Base-by-base conservation (phyloP, 306 rosid genomes). In the Cucumis hystrix region DNA sequence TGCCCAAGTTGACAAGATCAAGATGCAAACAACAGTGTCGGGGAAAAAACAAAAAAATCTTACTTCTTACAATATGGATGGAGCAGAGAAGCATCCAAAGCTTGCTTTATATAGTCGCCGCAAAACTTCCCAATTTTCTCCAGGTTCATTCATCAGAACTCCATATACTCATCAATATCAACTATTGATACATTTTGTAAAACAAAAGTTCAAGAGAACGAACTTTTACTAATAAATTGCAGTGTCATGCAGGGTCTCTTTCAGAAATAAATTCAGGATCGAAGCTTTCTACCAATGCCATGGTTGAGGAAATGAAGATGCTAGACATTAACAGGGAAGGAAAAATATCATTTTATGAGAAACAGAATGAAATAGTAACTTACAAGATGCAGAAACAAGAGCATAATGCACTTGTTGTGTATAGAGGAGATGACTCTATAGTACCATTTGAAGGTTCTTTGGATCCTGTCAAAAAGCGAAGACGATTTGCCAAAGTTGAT, bases 401-500 rank as follows among this genome's bases (percentile, higher is more conserved):
- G 67, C 77, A 75, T 60, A 84, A 83, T 28, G 86, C 88, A 74
- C 79, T 80, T 56, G 82, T 84, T 81, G 80, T 81, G 54, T 85
- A 87, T 17, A 78, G 75, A 79, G 75, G 87, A 75, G 81, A 82
- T 55, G 96, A 89, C 71, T 58, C 93, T 72, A 75, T 91, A 37
- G 80, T 93, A 76, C 88, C 93, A 69, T 89, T 80, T 73, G 80
- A 74, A 25, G 89, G 87, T 58, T 20, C 49, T 55, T 15, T 76
- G 39, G 64, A 17, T 82, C 92, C 94, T 62, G 75, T 83, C 57
- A 95, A 84, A 87, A 95, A 87, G 83, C 85, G 85, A 52, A 83
- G 81, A 15, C 89, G 89, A 25, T 88, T 93, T 37, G 89, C 99
- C 49, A 95, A 86, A 84, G 99, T 95, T 83, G 89, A 90, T 83